Conservation (phyloP, 1,284 basidiomycete genomes). For the Trichosporon faecale region DNA sequence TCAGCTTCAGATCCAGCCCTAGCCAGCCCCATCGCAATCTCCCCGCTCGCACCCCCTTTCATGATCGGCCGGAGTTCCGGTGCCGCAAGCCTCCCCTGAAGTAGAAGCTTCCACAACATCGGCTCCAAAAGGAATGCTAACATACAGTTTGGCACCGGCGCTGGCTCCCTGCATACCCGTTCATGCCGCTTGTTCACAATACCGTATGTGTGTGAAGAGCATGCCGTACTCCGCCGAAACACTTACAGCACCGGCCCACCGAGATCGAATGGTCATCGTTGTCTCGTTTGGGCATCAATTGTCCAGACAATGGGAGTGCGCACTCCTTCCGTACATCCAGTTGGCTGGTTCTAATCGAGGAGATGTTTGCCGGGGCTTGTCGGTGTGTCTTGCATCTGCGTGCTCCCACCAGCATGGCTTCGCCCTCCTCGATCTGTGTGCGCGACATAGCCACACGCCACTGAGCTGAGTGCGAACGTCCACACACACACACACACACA, state of each 20-base stretch:
- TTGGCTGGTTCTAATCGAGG: background rate
- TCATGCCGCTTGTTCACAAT: background rate
- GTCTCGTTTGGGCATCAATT: background rate
- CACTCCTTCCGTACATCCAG: background rate
- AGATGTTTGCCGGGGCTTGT: background rate
- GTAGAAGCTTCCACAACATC: background rate
- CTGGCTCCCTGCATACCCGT: background rate
- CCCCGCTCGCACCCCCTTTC: background rate
- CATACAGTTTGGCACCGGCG: background rate
- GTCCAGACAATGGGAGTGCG: background rate
- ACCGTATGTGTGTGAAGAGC: background rate
- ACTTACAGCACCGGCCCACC: background rate
- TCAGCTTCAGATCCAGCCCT: background rate
- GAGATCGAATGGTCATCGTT: background rate
- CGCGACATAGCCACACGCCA: too few species aligned
- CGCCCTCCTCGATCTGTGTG: too few species aligned
- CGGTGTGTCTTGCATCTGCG: background rate
- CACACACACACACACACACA: too few species aligned
- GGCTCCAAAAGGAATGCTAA: background rate
- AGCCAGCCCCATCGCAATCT: background rate
- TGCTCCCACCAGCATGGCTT: too few species aligned
- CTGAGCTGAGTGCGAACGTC: too few species aligned
- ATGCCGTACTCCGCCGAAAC: background rate
- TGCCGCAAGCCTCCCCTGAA: background rate
- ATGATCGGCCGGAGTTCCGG: background rate